Percentiles rank a stretch among this genome's conserved stretches.
These are phyloP conservation scores for Remersonia thermophila DNA, from an alignment of 2,329 filamentous ascomycete genomes.

Conservation along the genomic window DNA sequence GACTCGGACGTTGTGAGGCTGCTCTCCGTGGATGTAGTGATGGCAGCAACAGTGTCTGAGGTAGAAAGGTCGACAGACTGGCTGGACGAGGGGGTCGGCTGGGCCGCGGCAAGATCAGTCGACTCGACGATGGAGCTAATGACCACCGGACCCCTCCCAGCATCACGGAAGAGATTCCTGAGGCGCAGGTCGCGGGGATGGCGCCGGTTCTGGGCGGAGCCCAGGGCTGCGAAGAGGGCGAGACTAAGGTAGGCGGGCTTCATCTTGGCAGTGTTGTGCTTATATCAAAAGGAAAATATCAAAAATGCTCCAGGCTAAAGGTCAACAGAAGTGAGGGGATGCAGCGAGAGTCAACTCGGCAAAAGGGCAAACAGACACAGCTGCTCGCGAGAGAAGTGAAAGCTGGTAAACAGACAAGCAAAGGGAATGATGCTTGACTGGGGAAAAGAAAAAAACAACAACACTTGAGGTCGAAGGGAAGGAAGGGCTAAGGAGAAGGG, in stretches of 20 bases:
- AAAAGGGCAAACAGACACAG: conserved; percentile 19
- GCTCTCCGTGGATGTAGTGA: no score
- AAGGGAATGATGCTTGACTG: conserved; percentile 20
- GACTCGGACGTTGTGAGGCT: no score
- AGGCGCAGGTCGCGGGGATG: conserved; percentile 24
- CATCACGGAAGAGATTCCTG: conserved; percentile 3
- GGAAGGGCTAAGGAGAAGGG: conserved; percentile 11
- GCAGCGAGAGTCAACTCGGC: conserved; percentile 22
- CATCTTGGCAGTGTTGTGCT: conserved; percentile 27
- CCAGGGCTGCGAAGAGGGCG: conserved; percentile 32
- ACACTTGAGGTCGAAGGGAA: conserved; percentile 11
- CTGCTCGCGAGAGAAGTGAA: conserved; percentile 20
- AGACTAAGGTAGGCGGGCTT: conserved; percentile 32
- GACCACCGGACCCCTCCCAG: no score
- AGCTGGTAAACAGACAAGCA: conserved; percentile 20
- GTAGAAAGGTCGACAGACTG: neutral
- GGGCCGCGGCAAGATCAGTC: no score
- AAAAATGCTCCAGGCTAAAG: conserved; percentile 7
- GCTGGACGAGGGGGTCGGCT: neutral
- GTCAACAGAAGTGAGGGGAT: conserved; percentile 8
- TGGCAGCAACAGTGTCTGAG: conserved; percentile 14
- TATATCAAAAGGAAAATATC: no score
- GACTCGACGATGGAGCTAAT: no score
- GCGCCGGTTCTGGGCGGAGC: conserved; percentile 24
- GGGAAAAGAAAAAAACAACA: conserved; percentile 8